Evolutionary conservation across 2,329 filamentous ascomycete genomes (phyloP).

Genomic region (Nemania sp.): DNA sequence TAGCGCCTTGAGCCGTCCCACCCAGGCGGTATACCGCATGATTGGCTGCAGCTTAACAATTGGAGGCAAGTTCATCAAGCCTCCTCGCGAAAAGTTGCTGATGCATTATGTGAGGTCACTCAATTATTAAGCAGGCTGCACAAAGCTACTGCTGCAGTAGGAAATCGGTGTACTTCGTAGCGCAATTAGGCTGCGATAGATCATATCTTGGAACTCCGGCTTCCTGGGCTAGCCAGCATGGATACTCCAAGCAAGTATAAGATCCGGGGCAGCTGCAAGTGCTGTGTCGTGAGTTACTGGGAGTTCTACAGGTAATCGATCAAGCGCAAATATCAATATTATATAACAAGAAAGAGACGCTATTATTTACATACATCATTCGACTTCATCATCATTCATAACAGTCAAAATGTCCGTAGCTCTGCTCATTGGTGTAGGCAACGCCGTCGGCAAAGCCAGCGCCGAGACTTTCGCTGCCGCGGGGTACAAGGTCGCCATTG

Average conservation of each 20-base stretch:
- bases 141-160: too few species aligned
- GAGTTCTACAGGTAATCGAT: too few species aligned
- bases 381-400: background rate
- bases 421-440: conserved; percentile 38
- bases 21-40: too few species aligned
- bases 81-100: conserved; percentile 13
- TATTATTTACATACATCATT: background rate
- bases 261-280: background rate
- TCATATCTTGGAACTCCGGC: too few species aligned
- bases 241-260: background rate
- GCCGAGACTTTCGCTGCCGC: conserved; percentile 32
- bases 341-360: too few species aligned
- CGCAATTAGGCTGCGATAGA: background rate
- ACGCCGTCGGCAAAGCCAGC: conserved; percentile 26
- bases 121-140: background rate
- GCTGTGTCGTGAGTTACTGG: too few species aligned
- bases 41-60: too few species aligned
- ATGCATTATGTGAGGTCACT: background rate
- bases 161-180: background rate
- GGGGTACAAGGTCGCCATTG: conserved; percentile 35
- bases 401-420: conserved; percentile 26
- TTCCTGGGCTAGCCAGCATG: background rate
- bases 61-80: too few species aligned
- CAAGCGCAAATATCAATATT: too few species aligned
- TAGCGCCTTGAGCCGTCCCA: too few species aligned